Evolutionary conservation across 2,329 filamentous ascomycete genomes (phyloP).

Genomic region (Aschersonia sp.): DNA sequence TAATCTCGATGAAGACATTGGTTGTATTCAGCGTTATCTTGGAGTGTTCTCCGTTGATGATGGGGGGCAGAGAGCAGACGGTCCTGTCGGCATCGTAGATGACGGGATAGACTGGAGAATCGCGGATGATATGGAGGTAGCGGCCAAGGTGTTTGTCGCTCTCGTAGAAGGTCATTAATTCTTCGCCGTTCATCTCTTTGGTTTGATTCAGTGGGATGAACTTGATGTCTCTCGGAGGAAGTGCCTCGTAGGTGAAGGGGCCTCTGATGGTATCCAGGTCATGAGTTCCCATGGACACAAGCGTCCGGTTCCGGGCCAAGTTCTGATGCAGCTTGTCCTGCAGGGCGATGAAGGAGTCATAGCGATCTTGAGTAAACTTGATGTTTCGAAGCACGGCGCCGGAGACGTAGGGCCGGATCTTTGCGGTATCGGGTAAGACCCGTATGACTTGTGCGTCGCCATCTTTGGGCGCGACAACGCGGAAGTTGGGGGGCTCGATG

Average conservation of each 20-base stretch:
- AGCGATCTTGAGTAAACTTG: constrained; percentile 80
- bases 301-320: constrained; percentile 76
- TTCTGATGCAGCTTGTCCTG: constrained; percentile 99
- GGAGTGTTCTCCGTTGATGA: constrained; percentile 94
- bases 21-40: constrained; percentile 87
- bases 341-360: constrained; percentile 93
- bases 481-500: constrained; percentile 64
- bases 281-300: constrained; percentile 96
- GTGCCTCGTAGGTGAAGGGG: constrained; percentile 92
- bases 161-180: constrained; percentile 92
- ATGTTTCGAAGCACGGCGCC: constrained; percentile 81
- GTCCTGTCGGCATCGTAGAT: constrained; percentile 80
- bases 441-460: constrained; percentile 69
- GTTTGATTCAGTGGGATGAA: constrained; percentile 87
- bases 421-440: constrained; percentile 59
- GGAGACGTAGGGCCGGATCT: constrained; percentile 77
- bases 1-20: constrained; percentile 95
- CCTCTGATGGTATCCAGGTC: constrained; percentile 88
- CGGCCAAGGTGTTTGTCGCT: constrained; percentile 83
- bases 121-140: constrained; percentile 87
- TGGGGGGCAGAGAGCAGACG: constrained; percentile 88
- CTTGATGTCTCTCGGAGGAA: constrained; percentile 79
- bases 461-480: constrained; percentile 54
- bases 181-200: constrained; percentile 71
- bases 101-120: constrained; percentile 87